Conservation (phyloP, 352 stramenopile species). For the Blastocystis sp. region DNA sequence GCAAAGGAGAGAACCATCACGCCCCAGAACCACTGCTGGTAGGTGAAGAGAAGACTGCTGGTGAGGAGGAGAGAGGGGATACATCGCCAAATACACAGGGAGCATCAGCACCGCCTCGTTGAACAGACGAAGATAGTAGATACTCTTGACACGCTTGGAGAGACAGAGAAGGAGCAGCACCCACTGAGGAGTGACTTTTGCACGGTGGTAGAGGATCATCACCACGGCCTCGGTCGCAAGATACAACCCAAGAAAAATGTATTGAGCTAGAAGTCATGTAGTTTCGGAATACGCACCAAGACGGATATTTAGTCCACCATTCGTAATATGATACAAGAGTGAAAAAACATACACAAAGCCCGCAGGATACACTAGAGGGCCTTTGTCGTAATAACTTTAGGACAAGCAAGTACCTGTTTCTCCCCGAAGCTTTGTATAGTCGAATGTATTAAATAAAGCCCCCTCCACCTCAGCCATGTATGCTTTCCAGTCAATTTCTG, state of each 20-base stretch:
- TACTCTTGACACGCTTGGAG: constrained; percentile 91
- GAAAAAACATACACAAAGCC: constrained; percentile 94
- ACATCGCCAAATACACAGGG: constrained; percentile 85
- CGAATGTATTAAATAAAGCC: constrained; percentile 83
- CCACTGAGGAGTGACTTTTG: constrained; percentile 68
- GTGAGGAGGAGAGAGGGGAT: constrained; percentile 71
- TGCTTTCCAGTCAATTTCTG: constrained; percentile 96
- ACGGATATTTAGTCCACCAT: constrained; percentile 75
- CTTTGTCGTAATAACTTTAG: constrained; percentile 62
- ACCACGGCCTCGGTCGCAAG: constrained; percentile 80
- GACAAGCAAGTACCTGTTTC: constrained; percentile 71
- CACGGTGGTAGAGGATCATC: constrained; percentile 76
- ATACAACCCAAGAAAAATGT: constrained; percentile 88
- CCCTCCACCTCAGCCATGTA: constrained; percentile 96
- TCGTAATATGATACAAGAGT: constrained; percentile 81
- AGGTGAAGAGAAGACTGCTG: constrained; percentile 67
- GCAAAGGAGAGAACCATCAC: constrained; percentile 84
- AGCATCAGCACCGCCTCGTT: constrained; percentile 94
- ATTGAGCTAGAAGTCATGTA: constrained; percentile 74
- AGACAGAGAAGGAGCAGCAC: constrained; percentile 81
- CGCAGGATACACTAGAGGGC: constrained; percentile 93
- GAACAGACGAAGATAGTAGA: constrained; percentile 95
- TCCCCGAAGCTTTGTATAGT: constrained; percentile 89
- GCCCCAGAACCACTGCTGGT: constrained; percentile 59
- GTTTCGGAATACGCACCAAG: constrained; percentile 65